Conservation (phyloP, 2,329 filamentous ascomycete genomes). For the Colletotrichum karsti region DNA sequence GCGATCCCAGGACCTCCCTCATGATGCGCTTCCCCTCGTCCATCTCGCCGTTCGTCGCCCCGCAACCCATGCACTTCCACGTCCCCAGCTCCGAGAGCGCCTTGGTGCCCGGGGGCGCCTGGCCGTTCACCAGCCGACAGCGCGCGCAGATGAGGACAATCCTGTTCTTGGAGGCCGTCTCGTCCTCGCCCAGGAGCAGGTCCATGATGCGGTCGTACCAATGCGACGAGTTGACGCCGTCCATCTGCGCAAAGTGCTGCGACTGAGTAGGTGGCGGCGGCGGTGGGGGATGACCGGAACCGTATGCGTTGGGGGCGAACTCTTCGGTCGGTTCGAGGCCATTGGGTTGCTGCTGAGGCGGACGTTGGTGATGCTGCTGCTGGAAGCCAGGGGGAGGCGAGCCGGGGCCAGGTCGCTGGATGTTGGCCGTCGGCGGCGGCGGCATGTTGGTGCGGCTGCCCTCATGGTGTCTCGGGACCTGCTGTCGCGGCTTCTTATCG, state of each 20-base stretch:
- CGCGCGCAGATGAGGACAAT: constrained; percentile 84
- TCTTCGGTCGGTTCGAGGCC: constrained; percentile 61
- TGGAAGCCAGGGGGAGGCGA: constrained; percentile 35
- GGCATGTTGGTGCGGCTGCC: constrained; percentile 56
- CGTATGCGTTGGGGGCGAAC: constrained; percentile 79
- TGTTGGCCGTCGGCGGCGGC: constrained; percentile 72
- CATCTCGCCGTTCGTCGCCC: constrained; percentile 81
- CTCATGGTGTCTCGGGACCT: constrained; percentile 31
- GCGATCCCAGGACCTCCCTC: constrained; percentile 63
- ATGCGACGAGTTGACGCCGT: constrained; percentile 51
- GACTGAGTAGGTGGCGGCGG: constrained; percentile 30
- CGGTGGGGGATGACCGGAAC: constrained; percentile 38
- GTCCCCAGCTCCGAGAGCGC: constrained; percentile 80
- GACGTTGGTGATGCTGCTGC: constrained; percentile 27
- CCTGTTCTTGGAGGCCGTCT: constrained; percentile 90
- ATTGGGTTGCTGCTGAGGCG: constrained; percentile 33
- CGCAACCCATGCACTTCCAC: constrained; percentile 92
- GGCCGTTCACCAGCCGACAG: constrained; percentile 92
- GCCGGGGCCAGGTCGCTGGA: constrained; percentile 51
- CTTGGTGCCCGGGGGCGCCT: constrained; percentile 88
- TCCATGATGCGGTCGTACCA: constrained; percentile 98
- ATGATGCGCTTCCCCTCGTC: constrained; percentile 80
- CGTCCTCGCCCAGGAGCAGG: constrained; percentile 91
- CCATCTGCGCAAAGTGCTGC: constrained; percentile 25
- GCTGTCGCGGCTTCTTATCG: constrained; percentile 38